phyloP scores from a whole-genome alignment of 176 grass and related monocot genomes.

The Oryza meridionalis region DNA sequence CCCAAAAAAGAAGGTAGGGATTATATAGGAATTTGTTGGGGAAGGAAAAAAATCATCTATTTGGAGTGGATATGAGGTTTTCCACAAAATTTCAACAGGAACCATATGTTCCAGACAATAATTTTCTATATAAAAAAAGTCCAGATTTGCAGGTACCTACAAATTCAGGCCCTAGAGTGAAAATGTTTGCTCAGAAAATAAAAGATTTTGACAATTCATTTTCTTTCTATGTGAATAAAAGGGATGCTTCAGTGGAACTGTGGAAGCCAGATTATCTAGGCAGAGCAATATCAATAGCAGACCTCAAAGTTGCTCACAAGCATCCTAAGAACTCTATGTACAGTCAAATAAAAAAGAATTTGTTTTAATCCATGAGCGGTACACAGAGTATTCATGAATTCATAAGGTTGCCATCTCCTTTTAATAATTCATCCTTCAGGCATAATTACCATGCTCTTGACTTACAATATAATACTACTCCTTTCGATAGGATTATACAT shows the following conservation, averaged over 20 bases:
- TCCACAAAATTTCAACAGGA: not conserved
- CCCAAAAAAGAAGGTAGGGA: not conserved
- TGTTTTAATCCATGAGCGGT: not conserved
- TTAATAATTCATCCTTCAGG: not conserved
- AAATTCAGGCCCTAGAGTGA: not conserved
- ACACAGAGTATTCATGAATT: not conserved
- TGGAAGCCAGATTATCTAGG: not conserved
- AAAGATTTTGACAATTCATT: not conserved
- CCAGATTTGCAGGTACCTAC: not conserved
- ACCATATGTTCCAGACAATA: not conserved
- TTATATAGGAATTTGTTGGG: not conserved
- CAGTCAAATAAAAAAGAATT: not conserved
- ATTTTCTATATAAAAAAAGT: not conserved
- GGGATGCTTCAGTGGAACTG: not conserved
- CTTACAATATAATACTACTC: not conserved
- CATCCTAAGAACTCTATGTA: not conserved
- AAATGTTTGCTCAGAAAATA: not conserved
- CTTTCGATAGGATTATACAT: not conserved
- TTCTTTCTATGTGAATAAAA: not conserved
- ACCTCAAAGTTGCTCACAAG: constrained; percentile 7
- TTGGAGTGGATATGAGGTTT: not conserved
- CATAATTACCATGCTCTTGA: not conserved
- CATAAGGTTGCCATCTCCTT: not conserved
- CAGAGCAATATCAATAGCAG: not conserved
- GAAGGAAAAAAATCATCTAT: not conserved